Evolutionary conservation across 2,329 filamentous ascomycete genomes (phyloP).

Genomic region (Pyricularia sp.): DNA sequence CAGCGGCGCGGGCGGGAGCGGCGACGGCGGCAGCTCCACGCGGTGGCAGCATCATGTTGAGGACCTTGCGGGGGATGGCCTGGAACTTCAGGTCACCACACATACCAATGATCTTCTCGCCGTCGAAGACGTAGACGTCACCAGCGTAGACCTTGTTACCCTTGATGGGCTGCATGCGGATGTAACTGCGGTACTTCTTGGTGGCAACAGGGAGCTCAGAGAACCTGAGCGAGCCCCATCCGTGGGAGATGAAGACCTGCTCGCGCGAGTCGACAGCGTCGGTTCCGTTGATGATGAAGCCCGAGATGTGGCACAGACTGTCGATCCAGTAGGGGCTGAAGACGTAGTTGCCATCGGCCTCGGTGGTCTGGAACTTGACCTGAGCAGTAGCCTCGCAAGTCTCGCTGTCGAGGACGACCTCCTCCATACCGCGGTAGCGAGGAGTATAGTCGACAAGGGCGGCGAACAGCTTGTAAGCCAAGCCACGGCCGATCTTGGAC

Average conservation of each 20-base stretch:
- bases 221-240: slow-evolving; percentile 45
- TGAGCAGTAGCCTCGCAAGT: slow-evolving; percentile 32
- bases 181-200: slow-evolving; percentile 46
- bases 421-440: slow-evolving; percentile 47
- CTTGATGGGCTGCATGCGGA: slow-evolving; percentile 46
- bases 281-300: slow-evolving; percentile 51
- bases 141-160: slow-evolving; percentile 41
- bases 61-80: slow-evolving; percentile 54
- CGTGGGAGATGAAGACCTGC: slow-evolving; percentile 50
- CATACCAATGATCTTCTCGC: slow-evolving; percentile 37
- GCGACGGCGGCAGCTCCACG: slow-evolving; percentile 31
- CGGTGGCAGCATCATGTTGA: slow-evolving; percentile 59
- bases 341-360: slow-evolving; percentile 41
- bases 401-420: slow-evolving; percentile 43
- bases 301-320: slow-evolving; percentile 47
- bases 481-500: slow-evolving; percentile 63
- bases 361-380: slow-evolving; percentile 35
- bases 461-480: slow-evolving; percentile 65
- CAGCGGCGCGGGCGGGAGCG: slow-evolving; percentile 24
- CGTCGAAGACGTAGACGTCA: slow-evolving; percentile 45
- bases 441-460: slow-evolving; percentile 47
- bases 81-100: slow-evolving; percentile 54
- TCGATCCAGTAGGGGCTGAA: slow-evolving; percentile 52
- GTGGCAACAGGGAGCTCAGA: slow-evolving; percentile 31
- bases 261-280: slow-evolving; percentile 45